These are phyloP conservation scores for Pulveroboletus ravenelii DNA, from an alignment of 768 basidiomycete genomes.

Conservation along the genomic window DNA sequence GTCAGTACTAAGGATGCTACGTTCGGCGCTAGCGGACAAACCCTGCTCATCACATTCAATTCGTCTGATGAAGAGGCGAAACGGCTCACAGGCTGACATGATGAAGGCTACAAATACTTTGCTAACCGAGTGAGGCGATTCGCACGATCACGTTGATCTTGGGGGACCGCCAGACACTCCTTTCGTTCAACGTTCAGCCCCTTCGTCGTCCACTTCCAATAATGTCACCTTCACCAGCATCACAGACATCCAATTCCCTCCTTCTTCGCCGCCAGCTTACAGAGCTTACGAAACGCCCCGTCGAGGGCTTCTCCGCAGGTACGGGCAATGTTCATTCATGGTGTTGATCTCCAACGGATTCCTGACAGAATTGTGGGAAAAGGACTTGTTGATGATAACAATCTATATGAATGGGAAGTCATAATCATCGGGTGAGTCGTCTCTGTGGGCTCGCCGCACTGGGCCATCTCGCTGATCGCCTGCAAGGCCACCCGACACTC, in stretches of 20 bases:
- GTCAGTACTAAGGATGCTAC: too few species aligned
- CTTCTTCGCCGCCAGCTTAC: slow-evolving; percentile 73
- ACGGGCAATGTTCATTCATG: slow-evolving; percentile 24
- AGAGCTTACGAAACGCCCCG: slow-evolving; percentile 88
- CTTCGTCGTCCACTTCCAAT: slow-evolving; percentile 10
- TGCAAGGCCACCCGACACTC: slow-evolving; percentile 80
- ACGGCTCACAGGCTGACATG: too few species aligned
- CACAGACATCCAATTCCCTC: slow-evolving; percentile 38
- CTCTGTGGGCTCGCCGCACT: slow-evolving; percentile 9
- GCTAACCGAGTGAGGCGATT: neutral
- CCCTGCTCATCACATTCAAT: too few species aligned
- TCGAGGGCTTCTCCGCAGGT: slow-evolving; percentile 97
- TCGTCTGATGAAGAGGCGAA: too few species aligned
- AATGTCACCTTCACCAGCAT: slow-evolving; percentile 28
- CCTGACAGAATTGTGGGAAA: slow-evolving; percentile 32
- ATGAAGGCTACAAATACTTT: too few species aligned
- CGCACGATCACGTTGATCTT: slow-evolving; percentile 19
- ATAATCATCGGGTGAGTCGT: slow-evolving; percentile 81
- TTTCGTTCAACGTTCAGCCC: neutral
- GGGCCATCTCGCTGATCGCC: slow-evolving; percentile 14
- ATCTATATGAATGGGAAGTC: slow-evolving; percentile 96
- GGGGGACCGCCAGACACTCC: neutral
- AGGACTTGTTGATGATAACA: slow-evolving; percentile 93
- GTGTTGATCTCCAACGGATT: slow-evolving; percentile 31
- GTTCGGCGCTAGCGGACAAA: too few species aligned